phyloP scores from a whole-genome alignment of 192 early-diverging fungal genomes.

The Linnemannia exigua region DNA sequence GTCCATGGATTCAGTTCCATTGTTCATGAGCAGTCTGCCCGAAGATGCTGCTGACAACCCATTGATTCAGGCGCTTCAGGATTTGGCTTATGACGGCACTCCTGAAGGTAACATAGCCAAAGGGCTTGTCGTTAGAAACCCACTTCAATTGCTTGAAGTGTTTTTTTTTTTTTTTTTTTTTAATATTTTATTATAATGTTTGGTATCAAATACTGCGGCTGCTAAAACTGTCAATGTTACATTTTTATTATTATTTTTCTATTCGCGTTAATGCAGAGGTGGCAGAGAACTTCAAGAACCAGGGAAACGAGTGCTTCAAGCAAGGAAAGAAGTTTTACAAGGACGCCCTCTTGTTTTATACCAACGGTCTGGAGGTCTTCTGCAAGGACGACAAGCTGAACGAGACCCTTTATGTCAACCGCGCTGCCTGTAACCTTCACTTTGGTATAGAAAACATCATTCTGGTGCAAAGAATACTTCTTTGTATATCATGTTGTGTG shows the following conservation, averaged over 20 bases:
- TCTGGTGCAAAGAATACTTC: not conserved
- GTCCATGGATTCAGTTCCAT: conserved; percentile 83
- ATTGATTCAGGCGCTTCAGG: conserved; percentile 85
- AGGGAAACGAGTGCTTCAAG: conserved; percentile 95
- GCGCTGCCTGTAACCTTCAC: conserved; percentile 94
- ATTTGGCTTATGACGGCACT: conserved; percentile 91
- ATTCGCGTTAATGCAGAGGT: conserved; percentile 61
- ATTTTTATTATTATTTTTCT: too few species aligned
- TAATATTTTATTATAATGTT: too few species aligned
- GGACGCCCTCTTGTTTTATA: conserved; percentile 90
- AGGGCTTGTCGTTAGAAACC: too few species aligned
- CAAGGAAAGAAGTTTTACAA: conserved; percentile 73
- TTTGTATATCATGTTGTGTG: not conserved
- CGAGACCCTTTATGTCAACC: conserved; percentile 85
- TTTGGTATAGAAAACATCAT: conserved; percentile 67
- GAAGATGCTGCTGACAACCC: conserved; percentile 79
- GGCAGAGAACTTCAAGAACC: conserved; percentile 94
- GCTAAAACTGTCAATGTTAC: too few species aligned
- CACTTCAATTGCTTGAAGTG: not conserved
- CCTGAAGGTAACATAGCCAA: conserved; percentile 77
- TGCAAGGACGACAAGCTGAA: conserved; percentile 83
- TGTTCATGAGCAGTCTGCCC: conserved; percentile 92
- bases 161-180: not conserved
- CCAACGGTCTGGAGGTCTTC: conserved; percentile 83
- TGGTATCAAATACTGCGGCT: not conserved